Evolutionary conservation across 805 yeast species (phyloP).

Genomic region (Wickerhamiella siamensis): DNA sequence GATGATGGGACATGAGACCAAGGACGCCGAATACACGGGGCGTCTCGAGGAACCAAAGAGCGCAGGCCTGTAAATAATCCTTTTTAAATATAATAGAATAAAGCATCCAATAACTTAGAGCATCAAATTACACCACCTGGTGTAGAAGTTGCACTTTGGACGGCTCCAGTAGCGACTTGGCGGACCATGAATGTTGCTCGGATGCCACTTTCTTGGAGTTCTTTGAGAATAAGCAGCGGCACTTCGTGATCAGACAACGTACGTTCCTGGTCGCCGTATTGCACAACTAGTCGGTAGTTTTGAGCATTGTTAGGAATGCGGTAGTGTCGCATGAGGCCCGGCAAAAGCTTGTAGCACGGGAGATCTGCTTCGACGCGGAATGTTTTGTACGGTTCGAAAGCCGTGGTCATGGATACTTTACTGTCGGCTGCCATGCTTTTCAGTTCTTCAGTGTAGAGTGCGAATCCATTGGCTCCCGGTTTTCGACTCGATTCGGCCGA

Average conservation of each 20-base stretch:
- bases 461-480: not conserved
- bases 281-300: slow-evolving; percentile 74
- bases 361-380: slow-evolving; percentile 79
- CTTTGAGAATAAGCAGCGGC: slow-evolving; percentile 77
- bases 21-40: not conserved
- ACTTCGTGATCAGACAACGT: slow-evolving; percentile 70
- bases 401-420: slow-evolving; percentile 5
- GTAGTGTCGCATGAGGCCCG: slow-evolving; percentile 78
- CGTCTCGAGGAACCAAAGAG: too few relatives aligned
- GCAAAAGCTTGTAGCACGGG: slow-evolving; percentile 75
- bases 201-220: slow-evolving; percentile 67
- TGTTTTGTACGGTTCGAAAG: slow-evolving; percentile 60
- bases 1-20: not conserved
- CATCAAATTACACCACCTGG: slow-evolving; percentile 1
- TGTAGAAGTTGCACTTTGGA: not conserved
- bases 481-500: not conserved
- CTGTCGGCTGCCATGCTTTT: not conserved
- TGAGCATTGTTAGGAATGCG: slow-evolving; percentile 71
- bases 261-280: slow-evolving; percentile 83
- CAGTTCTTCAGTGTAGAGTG: not conserved
- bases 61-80: too few relatives aligned
- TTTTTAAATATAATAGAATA: too few relatives aligned
- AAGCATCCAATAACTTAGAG: too few relatives aligned
- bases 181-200: slow-evolving; percentile 88
- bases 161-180: slow-evolving; percentile 35